Conservation (phyloP, 495 filamentous ascomycete genomes). For the Pseudomonodictys pantanalensis region DNA sequence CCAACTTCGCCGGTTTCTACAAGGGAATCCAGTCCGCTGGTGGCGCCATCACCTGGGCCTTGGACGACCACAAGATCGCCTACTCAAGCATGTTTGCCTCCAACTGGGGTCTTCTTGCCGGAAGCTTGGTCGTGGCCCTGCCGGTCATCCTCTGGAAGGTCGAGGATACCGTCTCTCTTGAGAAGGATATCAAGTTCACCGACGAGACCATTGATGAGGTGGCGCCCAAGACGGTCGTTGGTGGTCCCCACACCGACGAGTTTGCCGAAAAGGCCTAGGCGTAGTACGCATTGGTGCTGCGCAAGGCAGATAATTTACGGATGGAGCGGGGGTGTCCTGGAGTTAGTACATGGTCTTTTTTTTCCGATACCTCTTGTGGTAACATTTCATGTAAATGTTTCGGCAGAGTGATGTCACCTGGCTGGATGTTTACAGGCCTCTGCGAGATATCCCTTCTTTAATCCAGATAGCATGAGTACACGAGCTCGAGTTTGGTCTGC, state of each 20-base stretch:
- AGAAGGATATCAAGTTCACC: conserved; percentile 78
- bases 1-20: conserved; percentile 94
- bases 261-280: conserved; percentile 22
- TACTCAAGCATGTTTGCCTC: conserved; percentile 56
- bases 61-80: conserved; percentile 59
- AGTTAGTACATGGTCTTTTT: background rate
- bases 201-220: conserved; percentile 76
- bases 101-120: conserved; percentile 71
- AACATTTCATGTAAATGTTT: conserved; percentile 11
- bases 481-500: no score
- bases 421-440: background rate
- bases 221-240: conserved; percentile 20
- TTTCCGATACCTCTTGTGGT: conserved; percentile 6
- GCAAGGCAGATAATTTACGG: background rate
- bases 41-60: conserved; percentile 77
- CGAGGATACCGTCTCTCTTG: conserved; percentile 66
- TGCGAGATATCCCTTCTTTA: conserved; percentile 10
- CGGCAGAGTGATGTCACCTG: conserved; percentile 1
- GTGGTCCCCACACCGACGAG: background rate
- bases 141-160: conserved; percentile 79
- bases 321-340: no score
- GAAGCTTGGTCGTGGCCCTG: conserved; percentile 67
- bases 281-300: background rate
- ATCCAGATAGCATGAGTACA: background rate
- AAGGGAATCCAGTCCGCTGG: conserved; percentile 97